Evolutionary conservation across 2,329 filamentous ascomycete genomes (phyloP).

Genomic region (Scopulariopsis brevicaulis): DNA sequence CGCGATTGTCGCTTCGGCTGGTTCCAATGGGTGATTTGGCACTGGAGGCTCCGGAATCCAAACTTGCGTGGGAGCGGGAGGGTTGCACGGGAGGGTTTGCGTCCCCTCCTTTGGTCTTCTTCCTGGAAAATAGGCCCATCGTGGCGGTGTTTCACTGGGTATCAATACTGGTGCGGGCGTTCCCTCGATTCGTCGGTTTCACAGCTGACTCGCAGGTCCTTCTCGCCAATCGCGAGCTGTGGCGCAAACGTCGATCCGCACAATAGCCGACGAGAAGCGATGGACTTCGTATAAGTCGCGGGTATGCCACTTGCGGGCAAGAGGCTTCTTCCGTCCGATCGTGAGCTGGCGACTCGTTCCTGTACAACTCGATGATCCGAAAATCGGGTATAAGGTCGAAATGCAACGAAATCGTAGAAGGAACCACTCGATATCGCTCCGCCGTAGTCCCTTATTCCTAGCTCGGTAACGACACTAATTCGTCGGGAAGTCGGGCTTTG

Average conservation of each 20-base stretch:
- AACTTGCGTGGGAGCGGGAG: conserved; percentile 36
- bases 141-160: not conserved
- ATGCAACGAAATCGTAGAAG: no score
- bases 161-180: not conserved
- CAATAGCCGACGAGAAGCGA: not conserved
- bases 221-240: not conserved
- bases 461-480: no score
- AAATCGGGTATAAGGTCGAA: not conserved
- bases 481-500: no score
- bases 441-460: no score
- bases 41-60: conserved; percentile 39
- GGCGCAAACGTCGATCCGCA: not conserved
- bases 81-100: conserved; percentile 24
- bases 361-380: not conserved
- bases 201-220: not conserved
- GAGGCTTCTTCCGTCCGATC: not conserved
- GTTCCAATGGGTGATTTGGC: conserved; percentile 25
- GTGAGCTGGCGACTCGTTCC: not conserved
- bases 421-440: no score
- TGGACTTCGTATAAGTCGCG: not conserved
- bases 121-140: conserved; percentile 10
- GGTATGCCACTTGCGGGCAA: not conserved
- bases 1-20: conserved; percentile 31
- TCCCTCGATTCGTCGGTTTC: not conserved
- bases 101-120: conserved; percentile 4